Evolutionary conservation across 768 basidiomycete genomes (phyloP), one percentile per base, ranked within the genome.

Genomic region (Cyathus striatus): DNA sequence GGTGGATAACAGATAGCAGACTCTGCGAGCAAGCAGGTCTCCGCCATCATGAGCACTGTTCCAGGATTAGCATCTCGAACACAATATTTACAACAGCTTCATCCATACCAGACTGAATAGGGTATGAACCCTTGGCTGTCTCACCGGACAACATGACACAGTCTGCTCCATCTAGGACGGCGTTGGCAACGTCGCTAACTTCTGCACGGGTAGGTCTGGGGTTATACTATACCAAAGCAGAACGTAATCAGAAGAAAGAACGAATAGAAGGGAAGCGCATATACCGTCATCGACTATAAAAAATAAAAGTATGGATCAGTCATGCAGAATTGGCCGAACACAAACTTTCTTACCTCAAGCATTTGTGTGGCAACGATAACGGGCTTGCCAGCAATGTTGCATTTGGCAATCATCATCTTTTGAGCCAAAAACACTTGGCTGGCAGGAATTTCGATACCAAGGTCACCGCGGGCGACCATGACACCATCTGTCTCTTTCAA

Each of bases 331-430:
- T 10, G 20, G 38, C 12, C 32, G 42, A 30, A 16, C 24, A 23
- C 23, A 18, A 30, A 39, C 17, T 27, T 22, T 54, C 71, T 46
- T 48, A 86, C 88, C 77, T 98, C 95, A 53, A 99, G 84, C 95
- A 99, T 99, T 66, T 99, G 95, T 12, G 96, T 99, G 7, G 96
- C 96, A 48, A 96, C 94, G 61, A 99, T 98, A 58, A 90, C 89
- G 32, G 96, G 94, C 74, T 99, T 99, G 55, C 96, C 96, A 42
- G 79, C 84, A 58, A 95, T 88, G 75, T 96, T 97, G 72, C 93
- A 96, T 73, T 98, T 98, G 46, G 95, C 82, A 55, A 98, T 99
- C 94, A 99, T 99, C 95, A 98, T 98, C 75, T 99, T 99, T 65
- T 99, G 96, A 6, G 96, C 96, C 56, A 98, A 74, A 78, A 99